Conservation (phyloP, 176 grass and related monocot species). For the Bromus sterilis region DNA sequence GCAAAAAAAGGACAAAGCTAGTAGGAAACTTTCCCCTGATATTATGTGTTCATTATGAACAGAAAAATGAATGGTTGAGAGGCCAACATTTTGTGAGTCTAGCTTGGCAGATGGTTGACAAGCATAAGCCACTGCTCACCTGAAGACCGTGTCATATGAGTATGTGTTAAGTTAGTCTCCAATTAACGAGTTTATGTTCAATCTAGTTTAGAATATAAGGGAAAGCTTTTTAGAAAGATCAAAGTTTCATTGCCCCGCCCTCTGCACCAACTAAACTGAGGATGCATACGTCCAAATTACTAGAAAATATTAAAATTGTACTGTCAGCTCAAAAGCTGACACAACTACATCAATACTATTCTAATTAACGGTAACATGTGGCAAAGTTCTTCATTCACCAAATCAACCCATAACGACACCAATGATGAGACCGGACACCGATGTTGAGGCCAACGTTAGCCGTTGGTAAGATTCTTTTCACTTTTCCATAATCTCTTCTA, state of each 20-base stretch:
- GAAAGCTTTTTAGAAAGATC: not conserved
- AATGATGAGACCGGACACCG: not conserved
- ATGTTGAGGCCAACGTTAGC: not conserved
- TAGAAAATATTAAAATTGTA: not conserved
- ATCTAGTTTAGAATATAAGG: not conserved
- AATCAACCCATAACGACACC: not conserved
- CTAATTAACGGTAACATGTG: not conserved
- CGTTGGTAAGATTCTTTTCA: constrained; percentile 19
- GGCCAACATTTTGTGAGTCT: not conserved
- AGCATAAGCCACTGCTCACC: not conserved
- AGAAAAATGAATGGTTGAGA: not conserved
- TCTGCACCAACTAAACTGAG: not conserved
- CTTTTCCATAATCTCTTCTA: not conserved
- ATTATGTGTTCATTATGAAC: not conserved
- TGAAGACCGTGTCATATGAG: not conserved
- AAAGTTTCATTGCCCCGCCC: too few species aligned
- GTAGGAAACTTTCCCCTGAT: not conserved
- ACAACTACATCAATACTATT: not conserved
- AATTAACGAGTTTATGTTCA: not conserved
- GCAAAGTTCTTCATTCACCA: not conserved
- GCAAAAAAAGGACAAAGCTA: not conserved
- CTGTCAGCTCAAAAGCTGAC: not conserved
- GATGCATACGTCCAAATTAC: not conserved
- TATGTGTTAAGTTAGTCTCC: not conserved
- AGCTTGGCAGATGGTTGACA: not conserved